These are phyloP conservation scores for Penicillium cinerascens DNA, from an alignment of 495 filamentous ascomycete genomes.

Conservation along the genomic window DNA sequence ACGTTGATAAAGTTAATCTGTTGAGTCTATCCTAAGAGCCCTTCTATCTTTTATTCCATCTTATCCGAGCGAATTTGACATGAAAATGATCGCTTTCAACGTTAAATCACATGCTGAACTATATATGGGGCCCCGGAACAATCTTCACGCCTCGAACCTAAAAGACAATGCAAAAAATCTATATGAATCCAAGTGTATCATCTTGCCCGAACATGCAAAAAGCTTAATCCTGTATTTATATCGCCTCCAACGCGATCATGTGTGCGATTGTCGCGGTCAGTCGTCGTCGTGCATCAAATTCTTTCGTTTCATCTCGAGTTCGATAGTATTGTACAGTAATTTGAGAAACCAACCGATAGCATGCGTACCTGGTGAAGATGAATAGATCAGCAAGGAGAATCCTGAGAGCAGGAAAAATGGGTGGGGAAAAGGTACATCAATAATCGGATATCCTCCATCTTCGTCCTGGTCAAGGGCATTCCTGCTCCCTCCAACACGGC, in stretches of 20 bases:
- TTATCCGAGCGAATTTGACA: neutral
- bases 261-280: slow-evolving; percentile 29
- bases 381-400: slow-evolving; percentile 1
- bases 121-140: neutral
- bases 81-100: neutral
- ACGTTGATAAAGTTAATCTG: neutral
- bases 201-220: slow-evolving; percentile 2
- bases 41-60: neutral
- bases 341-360: slow-evolving; percentile 37
- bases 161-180: neutral
- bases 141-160: neutral
- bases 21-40: neutral
- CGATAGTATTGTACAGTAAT: slow-evolving; percentile 45
- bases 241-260: slow-evolving; percentile 17
- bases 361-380: slow-evolving; percentile 32
- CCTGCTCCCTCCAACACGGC: slow-evolving; percentile 41
- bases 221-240: neutral
- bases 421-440: slow-evolving; percentile 31
- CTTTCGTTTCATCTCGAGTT: slow-evolving; percentile 31
- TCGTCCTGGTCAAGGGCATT: slow-evolving; percentile 17
- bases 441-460: slow-evolving; percentile 27
- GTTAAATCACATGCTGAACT: slow-evolving; percentile 16
- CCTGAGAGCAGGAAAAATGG: neutral
- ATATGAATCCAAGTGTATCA: slow-evolving; percentile 6
- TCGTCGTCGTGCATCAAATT: slow-evolving; percentile 38